Evolutionary conservation across 768 basidiomycete species (phyloP).

Genomic region (Leccinum subgranulosum): DNA sequence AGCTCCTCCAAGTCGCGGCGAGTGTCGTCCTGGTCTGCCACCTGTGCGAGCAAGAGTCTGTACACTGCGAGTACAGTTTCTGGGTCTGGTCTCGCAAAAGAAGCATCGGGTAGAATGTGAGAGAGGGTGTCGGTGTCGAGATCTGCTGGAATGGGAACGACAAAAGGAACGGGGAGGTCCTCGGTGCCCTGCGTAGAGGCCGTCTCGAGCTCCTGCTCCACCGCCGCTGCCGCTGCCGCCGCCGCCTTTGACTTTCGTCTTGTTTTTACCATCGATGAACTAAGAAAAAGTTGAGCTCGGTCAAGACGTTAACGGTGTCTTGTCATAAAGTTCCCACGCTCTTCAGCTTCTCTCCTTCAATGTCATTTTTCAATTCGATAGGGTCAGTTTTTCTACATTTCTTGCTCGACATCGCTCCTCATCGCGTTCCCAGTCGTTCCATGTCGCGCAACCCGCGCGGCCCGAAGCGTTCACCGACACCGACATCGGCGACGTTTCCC

Average conservation of each 20-base stretch:
- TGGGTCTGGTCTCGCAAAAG: conserved; percentile 52
- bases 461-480: conserved; percentile 71
- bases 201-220: conserved; percentile 32
- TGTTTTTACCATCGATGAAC: conserved; percentile 42
- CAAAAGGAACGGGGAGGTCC: conserved; percentile 27
- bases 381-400: conserved; percentile 45
- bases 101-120: conserved; percentile 57
- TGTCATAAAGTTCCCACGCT: conserved; percentile 16
- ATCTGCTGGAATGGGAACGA: conserved; percentile 59
- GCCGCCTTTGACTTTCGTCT: conserved; percentile 61
- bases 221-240: conserved; percentile 17
- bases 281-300: not conserved
- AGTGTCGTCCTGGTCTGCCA: conserved; percentile 49
- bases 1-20: conserved; percentile 68
- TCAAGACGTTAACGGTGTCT: not conserved
- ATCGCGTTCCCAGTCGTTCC: conserved; percentile 49
- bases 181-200: conserved; percentile 35
- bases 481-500: conserved; percentile 61
- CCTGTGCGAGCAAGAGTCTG: conserved; percentile 56
- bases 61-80: conserved; percentile 64
- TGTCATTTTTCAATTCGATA: conserved; percentile 85
- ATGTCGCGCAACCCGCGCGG: conserved; percentile 70
- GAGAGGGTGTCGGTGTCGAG: conserved; percentile 61
- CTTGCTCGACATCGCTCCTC: not conserved
- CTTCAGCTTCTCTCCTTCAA: not conserved